phyloP scores from a whole-genome alignment of 129 eudicot species.

The Gnaphalium uliginosum region DNA sequence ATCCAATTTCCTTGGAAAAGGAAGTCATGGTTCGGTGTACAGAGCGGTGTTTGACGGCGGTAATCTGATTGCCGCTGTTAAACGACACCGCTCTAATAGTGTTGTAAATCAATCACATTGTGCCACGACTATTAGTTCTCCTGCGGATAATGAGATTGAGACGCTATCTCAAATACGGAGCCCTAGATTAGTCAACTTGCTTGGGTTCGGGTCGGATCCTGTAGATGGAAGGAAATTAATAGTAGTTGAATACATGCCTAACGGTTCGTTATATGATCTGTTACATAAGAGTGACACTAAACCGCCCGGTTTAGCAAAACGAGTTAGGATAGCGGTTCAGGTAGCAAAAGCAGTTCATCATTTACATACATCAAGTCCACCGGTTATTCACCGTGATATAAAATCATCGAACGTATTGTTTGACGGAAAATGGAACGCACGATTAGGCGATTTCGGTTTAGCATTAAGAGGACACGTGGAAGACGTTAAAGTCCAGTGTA shows the following conservation, averaged over 20 bases:
- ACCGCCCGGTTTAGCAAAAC: slow-evolving; percentile 53
- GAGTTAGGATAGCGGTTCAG: slow-evolving; percentile 64
- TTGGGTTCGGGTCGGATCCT: slow-evolving; percentile 57
- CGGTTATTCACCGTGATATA: slow-evolving; percentile 86
- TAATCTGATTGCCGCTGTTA: slow-evolving; percentile 61
- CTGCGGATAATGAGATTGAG: slow-evolving; percentile 82
- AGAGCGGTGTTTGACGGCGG: slow-evolving; percentile 46
- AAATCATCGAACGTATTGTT: slow-evolving; percentile 84
- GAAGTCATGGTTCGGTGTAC: slow-evolving; percentile 81
- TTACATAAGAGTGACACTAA: slow-evolving; percentile 38
- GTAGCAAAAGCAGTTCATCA: slow-evolving; percentile 68
- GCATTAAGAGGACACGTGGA: slow-evolving; percentile 90
- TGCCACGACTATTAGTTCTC: slow-evolving; percentile 15
- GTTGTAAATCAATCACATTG: neutral
- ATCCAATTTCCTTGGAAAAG: slow-evolving; percentile 66
- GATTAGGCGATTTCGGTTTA: slow-evolving; percentile 84
- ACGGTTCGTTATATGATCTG: slow-evolving; percentile 72
- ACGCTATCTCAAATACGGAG: slow-evolving; percentile 61
- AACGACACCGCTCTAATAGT: slow-evolving; percentile 20
- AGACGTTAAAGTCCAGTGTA: slow-evolving; percentile 58
- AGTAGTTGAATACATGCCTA: slow-evolving; percentile 81
- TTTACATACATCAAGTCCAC: slow-evolving; percentile 64
- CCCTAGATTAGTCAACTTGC: slow-evolving; percentile 68
- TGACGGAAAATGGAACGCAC: slow-evolving; percentile 54
- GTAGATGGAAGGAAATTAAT: slow-evolving; percentile 35